Base-by-base conservation (phyloP, 2,329 filamentous ascomycete species). In the Calcarisporium arbuscula region DNA sequence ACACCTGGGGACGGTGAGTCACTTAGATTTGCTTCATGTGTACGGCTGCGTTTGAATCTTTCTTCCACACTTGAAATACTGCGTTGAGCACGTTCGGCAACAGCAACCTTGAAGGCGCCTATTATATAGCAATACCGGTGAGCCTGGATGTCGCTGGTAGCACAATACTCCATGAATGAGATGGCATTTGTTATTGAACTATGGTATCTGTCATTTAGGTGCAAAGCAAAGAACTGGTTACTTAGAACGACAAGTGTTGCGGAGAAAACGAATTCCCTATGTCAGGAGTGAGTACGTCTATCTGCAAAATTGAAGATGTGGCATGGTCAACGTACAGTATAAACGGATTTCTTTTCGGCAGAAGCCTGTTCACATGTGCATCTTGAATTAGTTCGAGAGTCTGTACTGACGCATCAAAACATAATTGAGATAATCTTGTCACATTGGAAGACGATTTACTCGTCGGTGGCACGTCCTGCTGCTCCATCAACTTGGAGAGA, bases 181-280 rank as follows among this genome's bases (percentile, higher is more conserved):
- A 74, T 61, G 7, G 68, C 62, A 21, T 64, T 60, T 0, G 45
- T 41, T 27, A 70, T 62, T 2, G 58, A 60, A n/a, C 45, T 46
- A 1, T 48, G 51, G 20, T 68, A 68, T 6, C 55, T 54, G 0
- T 60, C 51, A 15, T 69, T 68, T 19, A 58, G 50, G 45, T 68
- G 72, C 14, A 77, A 53, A 2, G 54, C 59, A 4, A 65, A 67
- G 45, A 77, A 75, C 39, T 75, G 70, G 46, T 77, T 78, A 44
- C 70, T 72, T 28, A 76, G 52, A 4, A 77, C 58, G 20, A 77
- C 61, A 3, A 79, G 58, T 1, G 66, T 61, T 1, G 74, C 68
- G 5, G 72, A 61, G 40, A 77, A 77, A 25, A 78, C 59, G 35
- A 72, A 74, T 45, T 77, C 69, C 44, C 74, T 78, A 19, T 14